phyloP scores from a whole-genome alignment of 2,329 filamentous ascomycete species.

The Pseudocercospora pini-densiflorae region DNA sequence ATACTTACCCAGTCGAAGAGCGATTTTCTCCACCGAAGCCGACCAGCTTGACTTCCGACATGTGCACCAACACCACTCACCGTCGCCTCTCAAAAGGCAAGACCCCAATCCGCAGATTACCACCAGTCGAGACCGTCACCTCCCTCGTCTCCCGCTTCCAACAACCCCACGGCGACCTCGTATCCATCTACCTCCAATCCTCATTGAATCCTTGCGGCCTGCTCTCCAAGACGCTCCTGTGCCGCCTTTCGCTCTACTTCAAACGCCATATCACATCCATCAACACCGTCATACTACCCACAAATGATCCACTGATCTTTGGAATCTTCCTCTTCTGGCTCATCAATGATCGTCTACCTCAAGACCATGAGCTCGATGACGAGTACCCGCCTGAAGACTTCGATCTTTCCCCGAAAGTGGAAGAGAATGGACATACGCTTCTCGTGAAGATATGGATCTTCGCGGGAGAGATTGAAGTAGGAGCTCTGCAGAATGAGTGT shows the following conservation, averaged over 20 bases:
- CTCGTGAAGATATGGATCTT: neutral
- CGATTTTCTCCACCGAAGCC: neutral
- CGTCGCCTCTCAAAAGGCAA: neutral
- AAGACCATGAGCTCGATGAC: neutral
- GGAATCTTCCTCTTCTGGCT: neutral
- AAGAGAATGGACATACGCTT: neutral
- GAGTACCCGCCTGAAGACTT: neutral
- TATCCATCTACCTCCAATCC: neutral
- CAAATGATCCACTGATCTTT: neutral
- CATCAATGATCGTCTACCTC: neutral
- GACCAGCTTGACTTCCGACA: neutral
- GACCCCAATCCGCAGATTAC: neutral
- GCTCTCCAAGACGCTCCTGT: neutral
- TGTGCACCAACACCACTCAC: neutral
- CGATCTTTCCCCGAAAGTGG: neutral
- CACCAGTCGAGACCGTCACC: neutral
- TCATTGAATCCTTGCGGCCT: neutral
- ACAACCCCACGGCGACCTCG: neutral
- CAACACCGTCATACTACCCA: neutral
- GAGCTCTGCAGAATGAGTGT: neutral
- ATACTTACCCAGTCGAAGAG: neutral
- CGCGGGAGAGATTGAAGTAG: neutral
- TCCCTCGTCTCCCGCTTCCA: neutral
- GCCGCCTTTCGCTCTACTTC: neutral
- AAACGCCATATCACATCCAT: neutral